Evolutionary conservation across 768 basidiomycete species (phyloP), one percentile per base, ranked within the genome.

Genomic region (Cubamyces sp.): DNA sequence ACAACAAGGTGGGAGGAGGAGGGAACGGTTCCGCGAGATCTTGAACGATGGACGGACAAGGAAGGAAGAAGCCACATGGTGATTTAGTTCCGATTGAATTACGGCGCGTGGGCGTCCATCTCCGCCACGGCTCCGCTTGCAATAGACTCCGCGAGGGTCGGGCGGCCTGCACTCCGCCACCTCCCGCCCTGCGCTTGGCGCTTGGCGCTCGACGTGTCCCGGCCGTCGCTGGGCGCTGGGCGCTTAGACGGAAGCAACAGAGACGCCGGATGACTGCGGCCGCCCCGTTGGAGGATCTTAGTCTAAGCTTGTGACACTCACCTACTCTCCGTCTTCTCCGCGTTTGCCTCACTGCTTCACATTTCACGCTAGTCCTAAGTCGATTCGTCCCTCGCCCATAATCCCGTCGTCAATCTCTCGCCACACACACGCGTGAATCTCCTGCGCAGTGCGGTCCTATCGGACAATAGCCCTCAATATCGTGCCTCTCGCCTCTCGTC

Each of bases 21-120:
- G 57, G 37, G 25, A 57, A 41, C 57, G 57, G 57, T 45, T 49
- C 49, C 57, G 57, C 34, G 57, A 51, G 57, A 52, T 59, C 28
- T 26, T 23, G 49, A n/a, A 18, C 57, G 57, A 59, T 59, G 57
- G 12, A 11, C 37, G 30, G 19, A 51, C 41, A 51, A 59, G 49
- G 55, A 18, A 39, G 16, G 56, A 18, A 40, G 30, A 16, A 16
- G 46, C 49, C 48, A 43, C 49, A 28, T 43, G 57, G 34, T 49
- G 57, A 25, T 59, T 58, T 28, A 21, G 23, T 59, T 52, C 57
- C 57, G 57, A 40, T 25, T 51, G 41, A 59, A 59, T 51, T 19
- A 34, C 30, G 9, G 2, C 41, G 40, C 47, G 25, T 26, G 40
- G 42, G 25, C 40, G 40, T 23, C 18, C 37, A 23, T 30, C 41